phyloP scores from a whole-genome alignment of 108 stramenopile species.

The Fistulifera solaris region DNA sequence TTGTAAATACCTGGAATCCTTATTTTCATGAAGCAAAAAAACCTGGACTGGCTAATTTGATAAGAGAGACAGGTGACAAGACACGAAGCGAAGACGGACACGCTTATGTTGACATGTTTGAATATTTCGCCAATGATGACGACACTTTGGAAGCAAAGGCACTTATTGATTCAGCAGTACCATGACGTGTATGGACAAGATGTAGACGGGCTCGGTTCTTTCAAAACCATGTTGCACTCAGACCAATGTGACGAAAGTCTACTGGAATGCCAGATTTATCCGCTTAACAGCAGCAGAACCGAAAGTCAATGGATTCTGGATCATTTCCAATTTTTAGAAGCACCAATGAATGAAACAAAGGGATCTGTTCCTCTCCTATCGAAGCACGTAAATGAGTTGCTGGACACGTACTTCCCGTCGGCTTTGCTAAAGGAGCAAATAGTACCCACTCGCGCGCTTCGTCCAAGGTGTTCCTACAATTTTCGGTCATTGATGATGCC shows the following conservation, averaged over 20 bases:
- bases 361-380: conserved; percentile 5
- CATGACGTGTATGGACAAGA: conserved; percentile 21
- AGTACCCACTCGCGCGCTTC: conserved; percentile 30
- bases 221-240: background rate
- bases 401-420: conserved; percentile 51
- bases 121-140: conserved; percentile 31
- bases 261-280: conserved; percentile 32
- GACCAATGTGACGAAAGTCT: conserved; percentile 15
- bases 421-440: conserved; percentile 29
- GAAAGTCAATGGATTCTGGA: conserved; percentile 50
- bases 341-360: background rate
- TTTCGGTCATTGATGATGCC: conserved; percentile 67
- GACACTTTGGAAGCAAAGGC: conserved; percentile 19
- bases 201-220: background rate
- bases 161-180: conserved; percentile 29
- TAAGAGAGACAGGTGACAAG: conserved; percentile 10
- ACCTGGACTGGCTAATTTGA: conserved; percentile 7
- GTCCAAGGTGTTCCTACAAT: conserved; percentile 36
- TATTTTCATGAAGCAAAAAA: conserved; percentile 15
- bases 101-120: conserved; percentile 22
- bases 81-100: conserved; percentile 11
- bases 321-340: conserved; percentile 15
- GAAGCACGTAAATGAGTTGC: conserved; percentile 27
- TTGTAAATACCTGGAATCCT: conserved; percentile 27
- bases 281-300: conserved; percentile 20